Evolutionary conservation across 1,139 yeast genomes (phyloP).

Genomic region (Hyphopichia burtonii): DNA sequence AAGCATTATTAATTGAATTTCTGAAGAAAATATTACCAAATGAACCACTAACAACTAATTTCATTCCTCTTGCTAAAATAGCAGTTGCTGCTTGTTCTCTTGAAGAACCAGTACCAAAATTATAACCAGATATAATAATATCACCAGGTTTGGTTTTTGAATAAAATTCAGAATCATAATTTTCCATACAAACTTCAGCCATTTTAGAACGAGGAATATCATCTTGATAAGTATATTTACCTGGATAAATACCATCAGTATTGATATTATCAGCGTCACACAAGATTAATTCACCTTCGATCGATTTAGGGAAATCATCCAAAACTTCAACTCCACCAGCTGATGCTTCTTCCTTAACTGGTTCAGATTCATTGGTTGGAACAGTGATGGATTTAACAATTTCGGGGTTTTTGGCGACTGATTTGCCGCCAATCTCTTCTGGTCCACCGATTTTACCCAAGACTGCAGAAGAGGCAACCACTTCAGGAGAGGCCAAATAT

Average conservation of each 20-base stretch:
- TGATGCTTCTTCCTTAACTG: slow-evolving; percentile 25
- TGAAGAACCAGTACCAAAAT: slow-evolving; percentile 98
- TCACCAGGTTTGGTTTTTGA: slow-evolving; percentile 82
- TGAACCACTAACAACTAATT: slow-evolving; percentile 92
- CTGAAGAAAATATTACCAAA: slow-evolving; percentile 96
- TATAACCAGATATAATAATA: slow-evolving; percentile 86
- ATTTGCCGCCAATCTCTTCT: slow-evolving; percentile 68
- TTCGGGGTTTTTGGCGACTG: slow-evolving; percentile 46
- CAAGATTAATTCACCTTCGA: slow-evolving; percentile 86
- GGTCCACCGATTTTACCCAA: slow-evolving; percentile 93
- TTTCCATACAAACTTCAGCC: slow-evolving; percentile 99
- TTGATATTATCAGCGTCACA: slow-evolving; percentile 98
- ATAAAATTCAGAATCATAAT: slow-evolving; percentile 87
- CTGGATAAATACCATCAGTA: slow-evolving; percentile 98
- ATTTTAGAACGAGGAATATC: slow-evolving; percentile 90
- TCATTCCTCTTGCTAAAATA: slow-evolving; percentile 89
- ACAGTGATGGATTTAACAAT: slow-evolving; percentile 48
- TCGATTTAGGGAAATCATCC: slow-evolving; percentile 85
- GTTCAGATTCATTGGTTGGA: slow-evolving; percentile 28
- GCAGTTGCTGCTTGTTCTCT: slow-evolving; percentile 99
- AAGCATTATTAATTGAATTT: slow-evolving; percentile 93
- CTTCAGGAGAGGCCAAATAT: slow-evolving; percentile 94
- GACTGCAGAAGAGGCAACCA: slow-evolving; percentile 92
- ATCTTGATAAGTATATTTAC: slow-evolving; percentile 97
- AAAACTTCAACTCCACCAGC: slow-evolving; percentile 63